A percentile compares a stretch with the other conserved stretches of the same genome.
These are phyloP conservation scores for Pichia paraexigua DNA, from an alignment of 805 yeast species.

Conservation along the genomic window DNA sequence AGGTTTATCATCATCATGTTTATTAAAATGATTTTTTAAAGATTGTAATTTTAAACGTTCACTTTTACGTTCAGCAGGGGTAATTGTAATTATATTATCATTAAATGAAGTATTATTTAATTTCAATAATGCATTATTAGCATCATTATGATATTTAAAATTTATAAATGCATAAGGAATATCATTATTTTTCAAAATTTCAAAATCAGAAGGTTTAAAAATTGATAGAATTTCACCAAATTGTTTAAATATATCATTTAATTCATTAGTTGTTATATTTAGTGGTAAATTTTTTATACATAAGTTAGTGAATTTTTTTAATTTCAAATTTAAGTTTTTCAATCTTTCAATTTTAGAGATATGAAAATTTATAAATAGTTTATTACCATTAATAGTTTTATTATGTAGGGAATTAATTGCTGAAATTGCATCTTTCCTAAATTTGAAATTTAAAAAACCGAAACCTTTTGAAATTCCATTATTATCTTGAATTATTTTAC, in stretches of 20 bases:
- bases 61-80: background rate
- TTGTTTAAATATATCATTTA: conserved; percentile 30
- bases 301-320: conserved; percentile 44
- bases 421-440: conserved; percentile 48
- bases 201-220: conserved; percentile 39
- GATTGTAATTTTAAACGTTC: background rate
- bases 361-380: conserved; percentile 52
- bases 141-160: conserved; percentile 40
- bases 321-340: conserved; percentile 36
- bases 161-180: conserved; percentile 43
- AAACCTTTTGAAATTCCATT: conserved; percentile 40
- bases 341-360: conserved; percentile 56
- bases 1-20: background rate
- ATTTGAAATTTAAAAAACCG: conserved; percentile 62
- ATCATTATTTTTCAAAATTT: conserved; percentile 22
- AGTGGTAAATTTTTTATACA: conserved; percentile 46
- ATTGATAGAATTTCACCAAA: conserved; percentile 42
- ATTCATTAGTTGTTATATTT: conserved; percentile 25
- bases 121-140: conserved; percentile 30
- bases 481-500: conserved; percentile 42
- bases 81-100: background rate
- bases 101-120: background rate
- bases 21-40: background rate
- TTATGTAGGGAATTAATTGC: conserved; percentile 43
- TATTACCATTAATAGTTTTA: conserved; percentile 22